phyloP scores from a whole-genome alignment of 768 basidiomycete genomes.

The Boletellus emodensis region DNA sequence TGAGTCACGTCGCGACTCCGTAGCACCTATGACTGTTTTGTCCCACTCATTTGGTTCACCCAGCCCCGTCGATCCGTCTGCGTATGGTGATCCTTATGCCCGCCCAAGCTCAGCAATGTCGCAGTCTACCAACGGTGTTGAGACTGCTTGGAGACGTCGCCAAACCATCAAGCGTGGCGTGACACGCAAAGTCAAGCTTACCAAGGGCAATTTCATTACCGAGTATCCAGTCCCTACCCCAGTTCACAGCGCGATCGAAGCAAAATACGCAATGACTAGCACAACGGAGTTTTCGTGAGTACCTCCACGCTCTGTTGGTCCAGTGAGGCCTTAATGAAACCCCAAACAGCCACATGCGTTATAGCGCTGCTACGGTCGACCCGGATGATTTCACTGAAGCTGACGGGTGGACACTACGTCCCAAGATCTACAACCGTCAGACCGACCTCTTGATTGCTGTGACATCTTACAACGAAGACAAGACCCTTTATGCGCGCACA shows the following conservation, averaged over 20 bases:
- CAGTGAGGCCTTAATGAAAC: background rate
- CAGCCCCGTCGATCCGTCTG: conserved; percentile 51
- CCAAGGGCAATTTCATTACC: conserved; percentile 87
- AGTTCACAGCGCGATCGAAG: conserved; percentile 76
- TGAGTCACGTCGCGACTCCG: conserved; percentile 34
- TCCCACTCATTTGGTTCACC: conserved; percentile 10
- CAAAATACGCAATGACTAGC: conserved; percentile 65
- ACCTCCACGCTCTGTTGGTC: background rate
- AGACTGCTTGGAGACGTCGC: conserved; percentile 66
- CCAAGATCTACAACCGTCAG: conserved; percentile 80
- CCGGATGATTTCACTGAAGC: conserved; percentile 83
- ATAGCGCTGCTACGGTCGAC: conserved; percentile 88
- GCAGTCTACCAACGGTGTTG: conserved; percentile 51
- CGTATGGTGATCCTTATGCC: conserved; percentile 65
- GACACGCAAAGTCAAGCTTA: conserved; percentile 92
- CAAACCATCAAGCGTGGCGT: conserved; percentile 92
- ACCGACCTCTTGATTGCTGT: conserved; percentile 95
- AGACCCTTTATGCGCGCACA: conserved; percentile 85
- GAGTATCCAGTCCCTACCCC: conserved; percentile 88
- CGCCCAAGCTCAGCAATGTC: conserved; percentile 53
- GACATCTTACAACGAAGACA: conserved; percentile 92
- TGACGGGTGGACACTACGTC: conserved; percentile 80
- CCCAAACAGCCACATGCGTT: conserved; percentile 72
- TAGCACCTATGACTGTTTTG: background rate
- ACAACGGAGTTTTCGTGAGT: conserved; percentile 90